A percentile compares a stretch with the other conserved stretches of the same genome.
Evolutionary conservation across 2,329 filamentous ascomycete species (phyloP).

Genomic region (Domatiomyces catenatus): DNA sequence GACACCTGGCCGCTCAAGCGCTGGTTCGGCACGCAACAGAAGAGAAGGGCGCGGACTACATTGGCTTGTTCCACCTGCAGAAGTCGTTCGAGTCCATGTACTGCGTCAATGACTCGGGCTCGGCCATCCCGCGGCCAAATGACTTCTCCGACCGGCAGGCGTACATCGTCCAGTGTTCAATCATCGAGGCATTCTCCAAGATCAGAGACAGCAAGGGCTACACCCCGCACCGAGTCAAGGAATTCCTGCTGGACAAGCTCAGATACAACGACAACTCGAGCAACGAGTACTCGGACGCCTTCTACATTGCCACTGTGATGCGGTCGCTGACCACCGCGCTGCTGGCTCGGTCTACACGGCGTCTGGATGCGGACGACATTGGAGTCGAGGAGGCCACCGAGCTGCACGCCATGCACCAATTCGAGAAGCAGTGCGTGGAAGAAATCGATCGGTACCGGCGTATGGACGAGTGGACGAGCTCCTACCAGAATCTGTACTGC

Average conservation of each 20-base stretch:
- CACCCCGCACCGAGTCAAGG: slow-evolving; percentile 63
- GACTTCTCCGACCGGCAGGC: slow-evolving; percentile 77
- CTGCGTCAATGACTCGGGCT: slow-evolving; percentile 51
- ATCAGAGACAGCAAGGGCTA: slow-evolving; percentile 61
- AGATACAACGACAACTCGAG: slow-evolving; percentile 89
- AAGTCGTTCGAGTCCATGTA: slow-evolving; percentile 79
- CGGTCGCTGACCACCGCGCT: slow-evolving; percentile 43
- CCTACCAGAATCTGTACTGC: slow-evolving; percentile 50
- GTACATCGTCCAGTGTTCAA: slow-evolving; percentile 72
- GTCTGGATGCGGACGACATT: slow-evolving; percentile 27
- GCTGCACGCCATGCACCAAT: slow-evolving; percentile 36
- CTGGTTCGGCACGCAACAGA: slow-evolving; percentile 58
- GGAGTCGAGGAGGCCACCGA: slow-evolving; percentile 33
- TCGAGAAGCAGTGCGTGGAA: slow-evolving; percentile 41
- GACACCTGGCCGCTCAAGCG: slow-evolving; percentile 65
- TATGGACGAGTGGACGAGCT: slow-evolving; percentile 52
- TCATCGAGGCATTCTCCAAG: slow-evolving; percentile 63
- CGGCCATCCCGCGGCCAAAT: slow-evolving; percentile 68
- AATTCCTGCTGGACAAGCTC: slow-evolving; percentile 76
- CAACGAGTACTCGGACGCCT: slow-evolving; percentile 76
- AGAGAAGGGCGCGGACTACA: slow-evolving; percentile 40
- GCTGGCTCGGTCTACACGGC: slow-evolving; percentile 27
- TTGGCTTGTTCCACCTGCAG: slow-evolving; percentile 70
- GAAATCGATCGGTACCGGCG: slow-evolving; percentile 49
- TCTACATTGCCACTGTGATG: slow-evolving; percentile 74